Conservation (phyloP, 345 rosid genomes). For the Melaleuca alternifolia region DNA sequence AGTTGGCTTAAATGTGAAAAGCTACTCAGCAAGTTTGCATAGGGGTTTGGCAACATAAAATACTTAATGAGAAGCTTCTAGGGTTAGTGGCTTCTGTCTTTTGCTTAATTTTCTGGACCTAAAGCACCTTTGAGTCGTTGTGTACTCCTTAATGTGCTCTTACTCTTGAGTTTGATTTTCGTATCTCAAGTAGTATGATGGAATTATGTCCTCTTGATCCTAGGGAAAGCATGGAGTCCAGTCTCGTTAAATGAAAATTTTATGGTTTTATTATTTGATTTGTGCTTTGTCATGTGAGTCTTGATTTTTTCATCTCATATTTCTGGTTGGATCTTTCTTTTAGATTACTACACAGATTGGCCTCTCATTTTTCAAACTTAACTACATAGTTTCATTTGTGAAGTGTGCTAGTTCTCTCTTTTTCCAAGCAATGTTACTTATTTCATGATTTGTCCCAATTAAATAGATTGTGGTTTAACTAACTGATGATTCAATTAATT, state of each 20-base stretch:
- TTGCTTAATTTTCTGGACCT: not conserved
- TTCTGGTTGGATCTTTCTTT: not conserved
- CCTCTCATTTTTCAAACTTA: not conserved
- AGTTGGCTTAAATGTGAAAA: too few species aligned
- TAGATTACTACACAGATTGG: not conserved
- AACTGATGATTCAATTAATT: constrained; percentile 6
- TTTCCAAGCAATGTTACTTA: not conserved
- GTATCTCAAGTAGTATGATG: not conserved
- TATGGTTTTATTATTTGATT: not conserved
- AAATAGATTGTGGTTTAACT: not conserved
- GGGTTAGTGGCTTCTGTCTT: not conserved
- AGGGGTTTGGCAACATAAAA: not conserved
- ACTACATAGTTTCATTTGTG: not conserved
- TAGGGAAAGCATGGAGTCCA: not conserved
- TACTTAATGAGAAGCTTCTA: not conserved
- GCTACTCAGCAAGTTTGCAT: too few species aligned
- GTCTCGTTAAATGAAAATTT: not conserved
- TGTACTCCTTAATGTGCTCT: not conserved
- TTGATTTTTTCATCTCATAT: not conserved
- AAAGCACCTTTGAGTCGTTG: not conserved
- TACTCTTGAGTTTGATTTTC: not conserved
- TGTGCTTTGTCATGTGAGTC: not conserved
- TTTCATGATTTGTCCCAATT: not conserved
- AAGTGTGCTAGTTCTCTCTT: not conserved
- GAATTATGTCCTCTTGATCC: not conserved